Evolutionary conservation across 305 asterid species (phyloP).

Genomic region (Stenogyne calaminthoides): DNA sequence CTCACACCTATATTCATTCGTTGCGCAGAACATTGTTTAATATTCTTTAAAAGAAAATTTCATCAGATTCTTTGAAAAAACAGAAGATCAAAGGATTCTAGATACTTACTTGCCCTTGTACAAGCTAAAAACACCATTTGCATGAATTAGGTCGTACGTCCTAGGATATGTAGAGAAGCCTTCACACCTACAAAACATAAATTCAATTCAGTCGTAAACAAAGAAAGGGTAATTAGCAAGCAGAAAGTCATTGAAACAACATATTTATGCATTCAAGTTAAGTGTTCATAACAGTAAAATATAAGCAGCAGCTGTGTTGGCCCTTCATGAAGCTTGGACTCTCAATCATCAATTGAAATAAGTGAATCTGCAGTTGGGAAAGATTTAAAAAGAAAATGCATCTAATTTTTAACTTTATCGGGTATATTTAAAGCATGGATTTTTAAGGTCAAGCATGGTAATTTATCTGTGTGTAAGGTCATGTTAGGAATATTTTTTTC

Average conservation of each 20-base stretch:
- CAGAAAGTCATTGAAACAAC: not conserved
- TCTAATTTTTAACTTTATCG: not conserved
- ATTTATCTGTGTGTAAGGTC: not conserved
- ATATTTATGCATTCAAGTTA: not conserved
- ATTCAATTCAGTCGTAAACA: not conserved
- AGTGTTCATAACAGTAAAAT: not conserved
- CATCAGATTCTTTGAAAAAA: not conserved
- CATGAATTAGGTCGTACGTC: conserved; percentile 94
- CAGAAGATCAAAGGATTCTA: conserved; percentile 16
- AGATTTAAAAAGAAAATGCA: not conserved
- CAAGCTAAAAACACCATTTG: conserved; percentile 82
- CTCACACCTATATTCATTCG: conserved; percentile 87
- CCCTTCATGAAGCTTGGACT: conserved; percentile 10
- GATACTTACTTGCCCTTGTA: conserved; percentile 80
- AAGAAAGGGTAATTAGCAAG: not conserved
- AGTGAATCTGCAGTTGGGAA: not conserved
- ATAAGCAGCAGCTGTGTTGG: not conserved
- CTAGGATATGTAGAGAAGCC: conserved; percentile 96
- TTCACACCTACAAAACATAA: conserved; percentile 69
- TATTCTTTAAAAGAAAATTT: not conserved
- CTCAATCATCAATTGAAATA: not conserved
- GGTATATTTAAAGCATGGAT: not conserved
- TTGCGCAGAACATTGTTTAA: no score
- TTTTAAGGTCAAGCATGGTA: conserved; percentile 7
- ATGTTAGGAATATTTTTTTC: not conserved